Evolutionary conservation across 2,329 filamentous ascomycete genomes (phyloP).

Genomic region (Aureobasidium namibiae): DNA sequence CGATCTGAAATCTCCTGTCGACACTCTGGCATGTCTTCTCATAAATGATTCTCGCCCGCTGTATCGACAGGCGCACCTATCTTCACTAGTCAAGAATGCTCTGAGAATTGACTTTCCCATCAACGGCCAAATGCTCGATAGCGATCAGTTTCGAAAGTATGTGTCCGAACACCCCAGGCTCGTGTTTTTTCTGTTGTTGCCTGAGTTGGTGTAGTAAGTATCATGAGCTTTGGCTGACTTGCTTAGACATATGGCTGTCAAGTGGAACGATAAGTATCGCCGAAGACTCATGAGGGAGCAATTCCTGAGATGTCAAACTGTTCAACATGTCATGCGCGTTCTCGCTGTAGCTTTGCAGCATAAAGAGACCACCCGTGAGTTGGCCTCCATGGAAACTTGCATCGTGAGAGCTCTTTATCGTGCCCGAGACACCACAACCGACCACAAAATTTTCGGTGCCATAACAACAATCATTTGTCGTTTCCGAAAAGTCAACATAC

Average conservation of each 20-base stretch:
- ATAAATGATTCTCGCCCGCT: background rate
- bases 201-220: background rate
- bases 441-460: slow-evolving; percentile 21
- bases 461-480: slow-evolving; percentile 23
- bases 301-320: slow-evolving; percentile 22
- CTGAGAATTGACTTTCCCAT: background rate
- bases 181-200: background rate
- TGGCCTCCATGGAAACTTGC: slow-evolving; percentile 20
- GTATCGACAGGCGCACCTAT: background rate
- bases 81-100: background rate
- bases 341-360: slow-evolving; percentile 24
- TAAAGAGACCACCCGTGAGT: slow-evolving; percentile 14
- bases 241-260: slow-evolving; percentile 15
- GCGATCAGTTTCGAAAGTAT: slow-evolving; percentile 18
- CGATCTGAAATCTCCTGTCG: slow-evolving; percentile 2
- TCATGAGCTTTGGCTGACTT: background rate
- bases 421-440: slow-evolving; percentile 23
- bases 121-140: slow-evolving; percentile 7
- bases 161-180: background rate
- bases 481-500: slow-evolving; percentile 20
- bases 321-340: slow-evolving; percentile 23
- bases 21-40: background rate
- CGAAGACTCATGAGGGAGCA: slow-evolving; percentile 22
- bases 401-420: slow-evolving; percentile 27
- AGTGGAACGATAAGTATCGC: slow-evolving; percentile 13